Evolutionary conservation across 441 rosid genomes (phyloP).

Genomic region (Brassica balearica): DNA sequence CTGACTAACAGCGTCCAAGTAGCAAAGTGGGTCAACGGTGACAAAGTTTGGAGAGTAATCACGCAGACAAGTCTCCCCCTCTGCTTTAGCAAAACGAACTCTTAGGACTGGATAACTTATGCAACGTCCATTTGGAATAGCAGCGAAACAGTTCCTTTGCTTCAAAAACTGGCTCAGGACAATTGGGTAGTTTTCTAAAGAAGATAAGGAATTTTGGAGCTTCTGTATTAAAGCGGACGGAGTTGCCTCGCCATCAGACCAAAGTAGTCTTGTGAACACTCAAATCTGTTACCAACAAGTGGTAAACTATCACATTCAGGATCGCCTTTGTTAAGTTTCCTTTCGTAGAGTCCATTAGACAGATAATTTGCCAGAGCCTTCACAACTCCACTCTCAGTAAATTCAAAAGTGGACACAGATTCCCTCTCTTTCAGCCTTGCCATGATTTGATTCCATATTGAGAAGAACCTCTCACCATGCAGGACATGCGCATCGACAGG

Average conservation of each 20-base stretch:
- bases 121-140: slow-evolving; percentile 69
- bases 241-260: slow-evolving; percentile 58
- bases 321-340: slow-evolving; percentile 47
- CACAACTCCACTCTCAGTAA: slow-evolving; percentile 90
- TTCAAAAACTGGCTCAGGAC: slow-evolving; percentile 61
- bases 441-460: slow-evolving; percentile 62
- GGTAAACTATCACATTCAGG: slow-evolving; percentile 42
- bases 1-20: slow-evolving; percentile 70
- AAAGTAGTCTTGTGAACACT: slow-evolving; percentile 68
- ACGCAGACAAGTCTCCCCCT: slow-evolving; percentile 71
- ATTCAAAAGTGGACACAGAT: slow-evolving; percentile 92
- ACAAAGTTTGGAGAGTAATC: slow-evolving; percentile 64
- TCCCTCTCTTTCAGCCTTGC: slow-evolving; percentile 78
- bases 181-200: slow-evolving; percentile 87
- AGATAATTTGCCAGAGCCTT: slow-evolving; percentile 74
- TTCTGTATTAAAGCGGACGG: slow-evolving; percentile 60
- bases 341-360: slow-evolving; percentile 65
- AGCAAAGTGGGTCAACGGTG: slow-evolving; percentile 86
- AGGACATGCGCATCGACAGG: slow-evolving; percentile 43
- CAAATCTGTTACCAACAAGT: slow-evolving; percentile 70
- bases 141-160: slow-evolving; percentile 68
- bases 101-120: slow-evolving; percentile 71
- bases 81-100: slow-evolving; percentile 75
- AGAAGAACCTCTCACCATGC: slow-evolving; percentile 61
- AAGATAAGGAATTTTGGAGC: slow-evolving; percentile 83